Conservation (phyloP, 306 rosid genomes). For the Glycine latifolia region DNA sequence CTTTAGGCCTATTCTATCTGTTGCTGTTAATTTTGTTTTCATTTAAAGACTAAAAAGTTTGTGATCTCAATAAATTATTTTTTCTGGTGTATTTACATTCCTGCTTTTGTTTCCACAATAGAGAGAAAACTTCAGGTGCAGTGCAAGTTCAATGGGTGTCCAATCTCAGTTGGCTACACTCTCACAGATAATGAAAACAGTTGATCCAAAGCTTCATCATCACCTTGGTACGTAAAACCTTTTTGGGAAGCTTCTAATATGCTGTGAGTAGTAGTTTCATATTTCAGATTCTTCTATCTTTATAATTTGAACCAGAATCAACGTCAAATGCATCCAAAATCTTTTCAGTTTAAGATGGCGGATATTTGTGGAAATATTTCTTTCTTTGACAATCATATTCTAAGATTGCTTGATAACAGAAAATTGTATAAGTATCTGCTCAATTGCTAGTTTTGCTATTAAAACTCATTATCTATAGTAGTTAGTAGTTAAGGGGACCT, state of each 20-base stretch:
- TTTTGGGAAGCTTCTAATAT: conserved; percentile 29
- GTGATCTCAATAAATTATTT: conserved; percentile 28
- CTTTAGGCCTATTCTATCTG: background rate
- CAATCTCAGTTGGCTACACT: conserved; percentile 90
- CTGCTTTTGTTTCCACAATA: conserved; percentile 54
- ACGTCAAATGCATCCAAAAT: background rate
- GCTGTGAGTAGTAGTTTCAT: conserved; percentile 33
- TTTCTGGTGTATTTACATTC: conserved; percentile 46
- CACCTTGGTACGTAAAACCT: conserved; percentile 78
- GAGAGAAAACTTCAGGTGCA: conserved; percentile 90
- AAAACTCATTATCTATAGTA: conserved; percentile 18
- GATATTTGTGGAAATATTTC: conserved; percentile 2
- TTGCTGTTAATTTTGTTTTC: conserved; percentile 23
- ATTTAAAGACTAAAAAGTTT: conserved; percentile 20
- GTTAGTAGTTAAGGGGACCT: background rate
- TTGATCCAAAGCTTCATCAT: conserved; percentile 94
- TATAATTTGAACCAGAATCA: conserved; percentile 23
- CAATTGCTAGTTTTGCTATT: background rate
- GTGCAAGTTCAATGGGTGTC: conserved; percentile 83
- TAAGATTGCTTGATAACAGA: conserved; percentile 7
- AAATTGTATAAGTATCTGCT: background rate
- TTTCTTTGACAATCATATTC: conserved; percentile 15
- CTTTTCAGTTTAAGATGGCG: conserved; percentile 30
- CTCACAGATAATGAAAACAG: conserved; percentile 87
- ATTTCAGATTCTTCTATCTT: conserved; percentile 16